Conservation (phyloP, 371 early-diverging fungal genomes). For the Mycotypha africana region DNA sequence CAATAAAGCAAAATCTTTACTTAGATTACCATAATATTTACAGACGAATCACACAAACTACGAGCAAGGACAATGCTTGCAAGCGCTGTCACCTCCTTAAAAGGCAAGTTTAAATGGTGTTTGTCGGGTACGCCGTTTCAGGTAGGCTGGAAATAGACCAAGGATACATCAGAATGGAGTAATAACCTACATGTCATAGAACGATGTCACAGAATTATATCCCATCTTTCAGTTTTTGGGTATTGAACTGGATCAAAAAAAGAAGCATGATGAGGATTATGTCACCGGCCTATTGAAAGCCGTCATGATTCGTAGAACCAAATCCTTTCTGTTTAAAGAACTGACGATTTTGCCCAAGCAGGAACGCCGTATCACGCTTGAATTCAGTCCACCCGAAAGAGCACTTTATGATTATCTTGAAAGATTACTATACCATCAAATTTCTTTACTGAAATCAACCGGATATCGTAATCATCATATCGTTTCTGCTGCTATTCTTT, state of each 20-base stretch:
- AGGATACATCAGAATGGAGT: neutral
- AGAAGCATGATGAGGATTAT: conserved; percentile 22
- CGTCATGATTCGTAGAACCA: conserved; percentile 38
- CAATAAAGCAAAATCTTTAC: no score
- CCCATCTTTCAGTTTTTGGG: conserved; percentile 34
- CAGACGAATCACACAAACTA: conserved; percentile 89
- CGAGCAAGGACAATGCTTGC: conserved; percentile 22
- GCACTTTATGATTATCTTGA: conserved; percentile 42
- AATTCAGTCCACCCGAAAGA: conserved; percentile 29
- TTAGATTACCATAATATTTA: no score
- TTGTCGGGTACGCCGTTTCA: conserved; percentile 81
- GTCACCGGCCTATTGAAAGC: conserved; percentile 19
- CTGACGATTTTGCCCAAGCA: conserved; percentile 28
- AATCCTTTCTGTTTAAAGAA: conserved; percentile 10
- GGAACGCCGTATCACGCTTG: conserved; percentile 26
- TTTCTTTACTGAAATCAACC: conserved; percentile 1
- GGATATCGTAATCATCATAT: conserved; percentile 10
- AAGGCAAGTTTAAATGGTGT: conserved; percentile 64
- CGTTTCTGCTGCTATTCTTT: conserved; percentile 21
- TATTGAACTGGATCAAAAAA: conserved; percentile 12
- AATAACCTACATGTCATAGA: conserved; percentile 7
- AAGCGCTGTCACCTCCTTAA: conserved; percentile 19
- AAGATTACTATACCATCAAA: conserved; percentile 25
- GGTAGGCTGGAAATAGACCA: conserved; percentile 12
- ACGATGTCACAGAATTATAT: conserved; percentile 30